Evolutionary conservation across 257 asterid genomes (phyloP).

Genomic region (Leonotis leonurus): DNA sequence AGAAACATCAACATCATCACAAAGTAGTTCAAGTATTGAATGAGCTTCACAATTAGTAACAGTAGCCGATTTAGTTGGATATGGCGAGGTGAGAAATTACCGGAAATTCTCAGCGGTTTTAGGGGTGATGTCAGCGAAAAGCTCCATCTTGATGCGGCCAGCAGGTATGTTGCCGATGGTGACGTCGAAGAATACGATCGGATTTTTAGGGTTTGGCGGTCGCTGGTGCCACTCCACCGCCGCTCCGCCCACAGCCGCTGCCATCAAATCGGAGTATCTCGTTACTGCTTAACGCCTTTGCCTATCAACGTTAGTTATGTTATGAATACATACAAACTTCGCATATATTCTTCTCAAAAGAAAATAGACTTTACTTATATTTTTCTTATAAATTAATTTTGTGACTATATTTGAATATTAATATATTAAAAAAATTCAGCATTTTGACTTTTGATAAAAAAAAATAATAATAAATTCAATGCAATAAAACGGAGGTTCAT

Average conservation of each 20-base stretch:
- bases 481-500: constrained; percentile 3
- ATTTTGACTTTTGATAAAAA: too few species aligned
- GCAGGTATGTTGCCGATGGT: constrained; percentile 88
- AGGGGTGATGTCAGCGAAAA: constrained; percentile 90
- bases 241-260: constrained; percentile 27
- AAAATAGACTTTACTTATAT: too few species aligned
- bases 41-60: neutral
- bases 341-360: too few species aligned
- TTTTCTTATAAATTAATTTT: too few species aligned
- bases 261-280: neutral
- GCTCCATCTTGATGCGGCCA: constrained; percentile 96
- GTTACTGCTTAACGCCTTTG: too few species aligned
- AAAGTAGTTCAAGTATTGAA: neutral
- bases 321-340: too few species aligned
- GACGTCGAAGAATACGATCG: constrained; percentile 82
- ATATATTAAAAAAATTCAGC: too few species aligned
- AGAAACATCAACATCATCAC: neutral
- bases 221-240: constrained; percentile 95
- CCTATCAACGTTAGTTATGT: too few species aligned
- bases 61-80: too few species aligned
- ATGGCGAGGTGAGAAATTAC: too few species aligned
- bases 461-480: too few species aligned
- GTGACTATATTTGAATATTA: too few species aligned
- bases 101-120: constrained; percentile 91
- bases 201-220: constrained; percentile 87